Evolutionary conservation across 768 basidiomycete species (phyloP), one percentile per base, ranked within the genome.

Genomic region (Auriscalpium vulgare): DNA sequence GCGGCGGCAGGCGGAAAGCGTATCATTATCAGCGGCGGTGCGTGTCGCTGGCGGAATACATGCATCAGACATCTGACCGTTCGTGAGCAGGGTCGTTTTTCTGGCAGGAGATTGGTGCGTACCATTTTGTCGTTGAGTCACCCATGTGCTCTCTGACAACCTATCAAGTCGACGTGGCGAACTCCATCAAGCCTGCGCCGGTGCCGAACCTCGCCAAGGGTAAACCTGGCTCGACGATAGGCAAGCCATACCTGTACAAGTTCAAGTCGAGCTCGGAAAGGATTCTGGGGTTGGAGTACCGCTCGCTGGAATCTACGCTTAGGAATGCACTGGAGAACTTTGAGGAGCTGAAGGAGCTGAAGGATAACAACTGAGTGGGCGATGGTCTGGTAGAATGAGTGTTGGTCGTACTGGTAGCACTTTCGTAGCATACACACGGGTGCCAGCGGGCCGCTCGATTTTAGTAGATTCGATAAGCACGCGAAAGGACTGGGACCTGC

Each of bases 1-100:
- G 60, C 63, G 4, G 63, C 64, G 34, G 72, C 74, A 9, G 64
- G 63, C 17, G 69, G 70, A 13, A 57, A 74, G 53, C 60, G 74
- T 43, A 72, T 72, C 66, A 66, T 73, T 60, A 63, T 66, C 52
- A 37, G 16, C 37, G 34, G 21, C 10, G 50, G 50, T 51, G 50
- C 4, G 50, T 51, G 21, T 14, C 50, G 13, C n/a, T 34, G 8
- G 11, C 8, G 21, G 21, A 14, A 35, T 37, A 11, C 50, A 29
- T n/a, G 13, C 34, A 35, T 21, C 21, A 34, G 10, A 21, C 35
- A 34, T 51, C 37, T 51, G 29, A 29, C n/a, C 35, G 14, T 37
- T 37, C 23, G 16, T 14, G 10, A n/a, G 10, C 19, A 47, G 53
- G 53, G 11, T 21, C 53, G 13, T 55, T 55, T 35, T 17, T 11